A percentile compares a stretch with the other conserved stretches of the same genome.
These are phyloP conservation scores for Corinectria fuckeliana DNA, from an alignment of 2,329 filamentous ascomycete species.

Conservation along the genomic window DNA sequence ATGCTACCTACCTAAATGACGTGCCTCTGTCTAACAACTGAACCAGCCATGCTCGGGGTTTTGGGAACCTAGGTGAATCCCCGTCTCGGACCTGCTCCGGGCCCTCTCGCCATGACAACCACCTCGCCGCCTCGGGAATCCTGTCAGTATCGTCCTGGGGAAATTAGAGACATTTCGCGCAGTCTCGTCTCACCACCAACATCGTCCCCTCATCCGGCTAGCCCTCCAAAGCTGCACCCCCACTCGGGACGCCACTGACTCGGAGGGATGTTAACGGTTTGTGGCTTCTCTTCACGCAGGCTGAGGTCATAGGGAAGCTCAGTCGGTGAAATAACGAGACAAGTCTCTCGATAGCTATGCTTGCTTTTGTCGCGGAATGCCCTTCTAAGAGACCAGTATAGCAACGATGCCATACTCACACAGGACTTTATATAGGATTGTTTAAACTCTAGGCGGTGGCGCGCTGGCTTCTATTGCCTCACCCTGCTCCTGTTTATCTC, in stretches of 20 bases:
- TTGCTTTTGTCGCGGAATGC: not conserved
- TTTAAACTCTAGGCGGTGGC: no score
- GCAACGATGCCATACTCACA: not conserved
- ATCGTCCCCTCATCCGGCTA: constrained; percentile 10
- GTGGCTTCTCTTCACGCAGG: not conserved
- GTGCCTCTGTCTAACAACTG: not conserved
- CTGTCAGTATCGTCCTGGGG: not conserved
- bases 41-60: not conserved
- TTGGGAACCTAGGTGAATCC: not conserved
- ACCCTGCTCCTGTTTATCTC: no score
- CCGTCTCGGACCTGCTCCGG: constrained; percentile 1
- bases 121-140: not conserved
- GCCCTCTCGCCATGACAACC: not conserved
- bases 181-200: constrained; percentile 25
- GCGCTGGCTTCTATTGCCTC: no score
- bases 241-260: constrained; percentile 22
- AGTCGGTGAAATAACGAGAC: constrained; percentile 2
- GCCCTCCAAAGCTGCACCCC: constrained; percentile 5
- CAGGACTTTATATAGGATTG: no score
- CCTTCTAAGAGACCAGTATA: not conserved
- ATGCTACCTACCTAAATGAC: not conserved
- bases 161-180: constrained; percentile 1
- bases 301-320: not conserved
- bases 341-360: not conserved
- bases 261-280: constrained; percentile 10